These are phyloP conservation scores for Penicillium sp. DNA, from an alignment of 2,329 filamentous ascomycete genomes.

Conservation along the genomic window DNA sequence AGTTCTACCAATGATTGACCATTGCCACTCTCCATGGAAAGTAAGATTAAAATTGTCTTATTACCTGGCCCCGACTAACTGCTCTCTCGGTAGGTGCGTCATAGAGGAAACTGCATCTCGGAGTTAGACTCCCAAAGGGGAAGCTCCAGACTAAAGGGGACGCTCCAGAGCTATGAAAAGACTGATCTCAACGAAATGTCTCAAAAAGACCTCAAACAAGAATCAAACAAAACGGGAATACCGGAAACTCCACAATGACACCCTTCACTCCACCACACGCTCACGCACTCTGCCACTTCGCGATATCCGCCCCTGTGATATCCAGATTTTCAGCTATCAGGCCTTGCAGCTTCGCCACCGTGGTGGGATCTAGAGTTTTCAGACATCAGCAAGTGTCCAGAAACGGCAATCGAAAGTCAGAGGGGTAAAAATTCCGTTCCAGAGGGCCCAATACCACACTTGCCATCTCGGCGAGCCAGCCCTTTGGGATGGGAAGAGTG, in stretches of 20 bases:
- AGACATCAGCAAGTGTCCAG: conserved; percentile 22
- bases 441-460: not conserved
- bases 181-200: not conserved
- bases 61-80: not conserved
- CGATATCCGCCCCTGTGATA: conserved; percentile 37
- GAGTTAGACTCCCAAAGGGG: not conserved
- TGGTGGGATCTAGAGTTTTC: conserved; percentile 28
- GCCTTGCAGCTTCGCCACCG: conserved; percentile 31
- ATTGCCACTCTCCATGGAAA: not conserved
- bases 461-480: not conserved
- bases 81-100: not conserved
- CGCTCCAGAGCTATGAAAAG: not conserved
- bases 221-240: conserved; percentile 5
- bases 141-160: not conserved
- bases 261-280: not conserved
- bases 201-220: not conserved
- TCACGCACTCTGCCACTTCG: conserved; percentile 34
- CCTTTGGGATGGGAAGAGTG: not conserved
- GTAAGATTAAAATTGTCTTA: not conserved
- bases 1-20: not conserved
- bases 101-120: not conserved
- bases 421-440: not conserved
- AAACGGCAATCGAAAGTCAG: conserved; percentile 7
- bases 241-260: conserved; percentile 15
- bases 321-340: conserved; percentile 38